Evolutionary conservation across 2,329 filamentous ascomycete species (phyloP), one percentile per base, ranked within the genome.

Genomic region (Curvularia lunata): DNA sequence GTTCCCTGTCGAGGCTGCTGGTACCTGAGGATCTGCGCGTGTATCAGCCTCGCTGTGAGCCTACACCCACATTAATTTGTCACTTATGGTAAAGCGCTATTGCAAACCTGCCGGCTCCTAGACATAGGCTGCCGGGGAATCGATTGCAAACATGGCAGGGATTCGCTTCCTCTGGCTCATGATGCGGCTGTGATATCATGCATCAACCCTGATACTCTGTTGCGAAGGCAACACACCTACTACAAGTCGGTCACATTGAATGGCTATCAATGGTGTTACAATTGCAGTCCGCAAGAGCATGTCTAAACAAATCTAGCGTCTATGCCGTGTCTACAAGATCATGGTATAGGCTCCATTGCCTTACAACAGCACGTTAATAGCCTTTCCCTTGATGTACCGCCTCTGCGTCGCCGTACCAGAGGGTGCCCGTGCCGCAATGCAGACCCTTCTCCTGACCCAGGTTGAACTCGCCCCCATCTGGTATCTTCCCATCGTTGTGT

Each of bases 381-480:
- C 80, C 84, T 58, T 79, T 76, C 0, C 86, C 85, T 7, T 82
- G 54, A 58, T 79, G 70, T 18, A 96, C 82, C 3, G 86, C 89
- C 62, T 90, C 84, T 0, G 93, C 93, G 25, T 88, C 91, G 2
- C 81, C 94, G 79, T 69, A 73, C 92, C 93, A 98, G 43, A 97
- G 77, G 5, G 83, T 82, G 0, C 94, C 94, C 62, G 84, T 86
- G 43, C 91, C 85, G 57, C 86, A 87, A 69, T 94, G 90, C 53
- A 97, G 78, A 0, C 93, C 93, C 67, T 83, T 89, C 74, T 94
- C 92, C 67, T 96, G 86, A 0, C 94, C 93, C n/a, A 97, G 87
- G 23, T 90, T 80, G 92, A 94, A 97, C 71, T 95, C 90, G 0
- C 89, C 88, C 12, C 81, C 81, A 1, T 73, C 73, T 27, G 76